Conservation (phyloP, 1,139 yeast genomes). For the Pichia sp. region DNA sequence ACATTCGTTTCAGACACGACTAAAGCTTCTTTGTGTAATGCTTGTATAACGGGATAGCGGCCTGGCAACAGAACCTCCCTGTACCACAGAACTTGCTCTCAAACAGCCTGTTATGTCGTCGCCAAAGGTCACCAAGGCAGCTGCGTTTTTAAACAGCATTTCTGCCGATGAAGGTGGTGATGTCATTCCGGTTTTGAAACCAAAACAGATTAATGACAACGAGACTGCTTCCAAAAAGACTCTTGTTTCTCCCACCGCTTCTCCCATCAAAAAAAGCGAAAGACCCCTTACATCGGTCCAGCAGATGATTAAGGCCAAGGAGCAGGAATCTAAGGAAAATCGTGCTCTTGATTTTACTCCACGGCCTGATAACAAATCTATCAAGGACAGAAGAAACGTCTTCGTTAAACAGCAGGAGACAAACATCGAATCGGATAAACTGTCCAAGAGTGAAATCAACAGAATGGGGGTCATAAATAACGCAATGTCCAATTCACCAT, state of each 20-base stretch:
- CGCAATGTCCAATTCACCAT: conserved; percentile 33
- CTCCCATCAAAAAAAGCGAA: conserved; percentile 12
- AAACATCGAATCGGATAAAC: conserved; percentile 11
- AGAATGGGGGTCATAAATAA: conserved; percentile 31
- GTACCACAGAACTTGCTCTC: not conserved
- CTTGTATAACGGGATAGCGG: not conserved
- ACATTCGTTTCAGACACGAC: not conserved
- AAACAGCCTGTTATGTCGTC: not conserved
- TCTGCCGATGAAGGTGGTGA: not conserved
- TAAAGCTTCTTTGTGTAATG: not conserved
- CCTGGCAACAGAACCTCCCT: not conserved
- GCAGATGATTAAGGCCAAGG: conserved; percentile 30
- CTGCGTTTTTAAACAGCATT: conserved; percentile 4
- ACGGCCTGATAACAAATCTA: conserved; percentile 21
- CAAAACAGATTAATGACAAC: not conserved
- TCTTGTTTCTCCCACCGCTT: conserved; percentile 12
- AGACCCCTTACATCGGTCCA: conserved; percentile 27
- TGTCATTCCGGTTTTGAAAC: conserved; percentile 1
- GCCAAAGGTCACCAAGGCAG: conserved; percentile 5
- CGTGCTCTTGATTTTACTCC: conserved; percentile 26
- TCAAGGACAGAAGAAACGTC: conserved; percentile 20
- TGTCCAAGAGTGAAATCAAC: conserved; percentile 26
- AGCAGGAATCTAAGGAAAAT: conserved; percentile 28
- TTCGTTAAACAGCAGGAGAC: conserved; percentile 16
- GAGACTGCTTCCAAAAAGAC: not conserved